phyloP scores from a whole-genome alignment of 2,329 filamentous ascomycete genomes.

The Teratosphaeria epicoccoides region DNA sequence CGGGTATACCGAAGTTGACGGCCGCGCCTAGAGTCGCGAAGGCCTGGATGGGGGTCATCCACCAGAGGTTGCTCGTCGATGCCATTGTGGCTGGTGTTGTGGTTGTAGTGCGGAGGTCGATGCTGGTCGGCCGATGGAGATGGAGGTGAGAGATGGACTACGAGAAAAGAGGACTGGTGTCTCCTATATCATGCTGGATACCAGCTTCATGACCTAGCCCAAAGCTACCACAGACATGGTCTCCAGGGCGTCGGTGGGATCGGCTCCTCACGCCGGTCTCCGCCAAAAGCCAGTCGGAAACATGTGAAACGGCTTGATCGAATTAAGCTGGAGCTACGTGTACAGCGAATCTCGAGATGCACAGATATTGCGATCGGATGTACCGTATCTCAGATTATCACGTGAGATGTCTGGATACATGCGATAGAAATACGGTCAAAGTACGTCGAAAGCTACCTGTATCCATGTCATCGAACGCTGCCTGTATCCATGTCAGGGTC shows the following conservation, averaged over 20 bases:
- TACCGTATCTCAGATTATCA: no score
- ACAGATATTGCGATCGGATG: no score
- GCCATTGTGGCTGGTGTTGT: constrained; percentile 13
- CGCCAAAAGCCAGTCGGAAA: background rate
- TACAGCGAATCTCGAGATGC: no score
- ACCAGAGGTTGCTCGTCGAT: constrained; percentile 18
- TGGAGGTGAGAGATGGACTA: no score
- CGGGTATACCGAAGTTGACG: constrained; percentile 20
- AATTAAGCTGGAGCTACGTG: no score
- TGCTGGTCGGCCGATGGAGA: no score
- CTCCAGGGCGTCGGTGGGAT: background rate
- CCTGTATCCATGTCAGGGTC: no score
- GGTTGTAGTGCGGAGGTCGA: background rate
- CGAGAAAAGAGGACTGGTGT: background rate
- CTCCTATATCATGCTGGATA: background rate
- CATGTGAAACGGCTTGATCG: constrained; percentile 3
- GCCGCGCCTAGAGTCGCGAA: constrained; percentile 21
- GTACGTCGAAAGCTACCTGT: no score
- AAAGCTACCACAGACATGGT: background rate
- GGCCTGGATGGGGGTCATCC: constrained; percentile 22
- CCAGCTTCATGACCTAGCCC: background rate
- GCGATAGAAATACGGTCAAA: no score
- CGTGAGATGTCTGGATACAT: no score
- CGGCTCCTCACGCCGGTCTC: constrained; percentile 6
- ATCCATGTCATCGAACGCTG: no score